Base-by-base conservation (phyloP, 2,329 filamentous ascomycete species). In the Knufia petricola region DNA sequence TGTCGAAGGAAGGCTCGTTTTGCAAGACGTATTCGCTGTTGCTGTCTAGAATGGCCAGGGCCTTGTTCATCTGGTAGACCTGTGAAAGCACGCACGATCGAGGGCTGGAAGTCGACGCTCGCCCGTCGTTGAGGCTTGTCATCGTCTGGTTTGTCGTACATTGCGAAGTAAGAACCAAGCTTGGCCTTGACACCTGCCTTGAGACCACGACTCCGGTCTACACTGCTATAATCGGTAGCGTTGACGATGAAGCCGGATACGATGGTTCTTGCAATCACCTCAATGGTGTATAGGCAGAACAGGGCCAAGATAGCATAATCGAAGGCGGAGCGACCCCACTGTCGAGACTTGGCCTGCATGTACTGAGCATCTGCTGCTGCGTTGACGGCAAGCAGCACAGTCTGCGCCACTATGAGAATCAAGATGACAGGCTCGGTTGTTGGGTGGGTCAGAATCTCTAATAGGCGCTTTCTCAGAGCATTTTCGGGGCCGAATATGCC, bases 191-290 rank as follows among this genome's bases (percentile, higher is more conserved):
- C 71, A 9, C 84, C 85, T 55, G 82, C 81, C 46, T 79, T 80
- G 7, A 95, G 67, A 9, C 88, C 86, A 26, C 82, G 74, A 55
- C 83, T 78, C 46, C 86, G 79, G 64, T 94, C 85, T 53, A 94
- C 85, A 3, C 88, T 94, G 65, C 87, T 95, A 65, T 95, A 95
- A 62, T 95, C 89, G 7, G 80, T 72, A 1, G 92, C 85, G 62
- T 98, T 98, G 56, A 94, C 72, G 26, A 98, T 74, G 58, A 98
- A 85, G 0, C 92, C 94, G 0, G 92, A 98, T 0, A 98, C 94
- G 52, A 98, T 83, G 36, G 89, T 82, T 48, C 89, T 84, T 52
- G 86, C 81, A 48, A 84, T 70, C 30, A 94, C 76, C 65, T 98
- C 94, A 19, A 94, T 60, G 0, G 89, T 95, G 63, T 96, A 98